Evolutionary conservation across 2,329 filamentous ascomycete genomes (phyloP), one percentile per base, ranked within the genome.

Genomic region (Onygenales sp.): DNA sequence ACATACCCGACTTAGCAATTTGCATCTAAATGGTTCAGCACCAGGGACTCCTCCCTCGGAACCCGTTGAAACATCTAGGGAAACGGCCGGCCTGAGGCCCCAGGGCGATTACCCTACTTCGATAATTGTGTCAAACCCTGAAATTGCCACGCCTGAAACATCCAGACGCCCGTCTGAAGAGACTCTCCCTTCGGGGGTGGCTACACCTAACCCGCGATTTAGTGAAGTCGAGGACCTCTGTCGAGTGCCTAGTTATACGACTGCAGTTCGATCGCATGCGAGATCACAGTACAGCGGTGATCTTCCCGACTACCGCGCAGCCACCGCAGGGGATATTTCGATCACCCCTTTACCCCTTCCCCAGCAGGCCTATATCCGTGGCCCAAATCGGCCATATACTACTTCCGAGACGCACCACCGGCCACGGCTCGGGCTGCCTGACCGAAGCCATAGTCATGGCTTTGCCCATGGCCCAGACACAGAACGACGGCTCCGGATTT

Each of bases 171-270:
- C 70, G 7, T 78, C 74, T 8, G 75, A 76, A 51, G 76, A 70
- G 2, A 77, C 59, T 61, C 72, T 54, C 71, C 70, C 57, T 65
- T 76, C 62, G 58, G 71, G 73, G 31, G 65, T 70, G 61, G 68
- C 67, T 5, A 75, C 70, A 1, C 72, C 71, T 7, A 65, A 68
- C 46, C 67, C 66, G 10, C 70, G 73, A 55, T 75, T 76, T 47
- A 72, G 76, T 14, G 82, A 86, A 57, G 71, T 88, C 59, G 78
- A 79, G 47, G 79, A 83, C 58, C 72, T 90, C 43, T 86, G 78
- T 65, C 86, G 86, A 59, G 86, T 91, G 2, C 87, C 87, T 1
- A 90, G 86, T 54, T 91, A 91, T 66, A 79, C 80, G 13, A 90
- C 87, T 1, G 87, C 87, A 0, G 81, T 89, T 31, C 81, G 80